Evolutionary conservation across 2,329 filamentous ascomycete species (phyloP), one percentile per base, ranked within the genome.

Genomic region (Ophiostoma populinum): DNA sequence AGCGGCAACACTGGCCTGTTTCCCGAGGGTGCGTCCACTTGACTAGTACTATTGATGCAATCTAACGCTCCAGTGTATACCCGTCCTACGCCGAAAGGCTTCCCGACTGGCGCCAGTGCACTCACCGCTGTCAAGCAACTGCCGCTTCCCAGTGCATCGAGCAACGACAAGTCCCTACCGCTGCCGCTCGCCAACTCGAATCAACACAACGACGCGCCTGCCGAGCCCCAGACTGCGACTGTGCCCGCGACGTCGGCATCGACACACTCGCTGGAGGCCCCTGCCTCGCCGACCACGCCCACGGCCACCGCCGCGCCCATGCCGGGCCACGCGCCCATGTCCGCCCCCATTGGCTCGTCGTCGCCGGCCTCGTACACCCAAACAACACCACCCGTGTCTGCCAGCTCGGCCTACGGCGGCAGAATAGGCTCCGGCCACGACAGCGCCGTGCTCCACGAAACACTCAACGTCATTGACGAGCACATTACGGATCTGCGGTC

Each of bases 401-500:
- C 38, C 7, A 45, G 54, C 40, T 51, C 55, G 38, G 51, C 62
- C 40, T 52, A 52, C 47, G 39, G 55, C 11, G 47, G 40, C 12
- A 41, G 52, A 9, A 33, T 56, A 28, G 27, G 40, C 47, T 58
- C 45, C 51, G 40, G 61, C 13, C 61, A 73, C 45, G 70, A 75
- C 36, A 80, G 74, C 49, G 79, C 81, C 9, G 86, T 94, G 33
- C 79, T 95, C 62, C 85, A 86, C 51, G 86, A 95, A 53, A 94
- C 87, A 1, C 59, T 95, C 34, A 93, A 85, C 49, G 87, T 95
- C 39, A 95, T 95, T 48, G 79, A 95, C 53, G 87, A 95, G 56
- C 87, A 94, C 51, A 93, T 95, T 46, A 93, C 83, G 27, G 80
- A 93, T 52, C 70, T 95, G 43, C 62, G 68, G 41, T 67, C 66